These are phyloP conservation scores for Dactylellina leptospora DNA, from an alignment of 2,329 filamentous ascomycete species.

Conservation along the genomic window DNA sequence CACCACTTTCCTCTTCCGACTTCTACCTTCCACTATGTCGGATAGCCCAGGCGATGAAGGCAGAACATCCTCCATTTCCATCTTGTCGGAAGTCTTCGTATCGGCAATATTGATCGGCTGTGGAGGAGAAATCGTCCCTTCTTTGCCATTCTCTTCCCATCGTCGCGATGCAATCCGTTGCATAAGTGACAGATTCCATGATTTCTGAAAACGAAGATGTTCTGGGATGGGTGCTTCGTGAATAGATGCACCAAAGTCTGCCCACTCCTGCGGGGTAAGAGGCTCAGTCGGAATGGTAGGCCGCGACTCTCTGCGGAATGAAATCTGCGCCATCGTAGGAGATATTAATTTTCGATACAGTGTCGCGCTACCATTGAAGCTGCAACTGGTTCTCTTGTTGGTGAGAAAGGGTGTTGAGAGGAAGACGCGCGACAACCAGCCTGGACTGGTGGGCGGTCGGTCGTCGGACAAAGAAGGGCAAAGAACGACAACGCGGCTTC, in stretches of 20 bases:
- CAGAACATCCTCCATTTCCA: slow-evolving; percentile 1
- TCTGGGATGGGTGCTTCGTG: slow-evolving; percentile 15
- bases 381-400: no score
- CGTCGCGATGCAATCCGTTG: slow-evolving; percentile 4
- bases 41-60: neutral
- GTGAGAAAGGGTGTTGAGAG: no score
- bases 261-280: slow-evolving; percentile 40
- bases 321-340: neutral
- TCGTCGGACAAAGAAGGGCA: no score
- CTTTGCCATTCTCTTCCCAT: slow-evolving; percentile 18
- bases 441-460: no score
- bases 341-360: slow-evolving; percentile 3
- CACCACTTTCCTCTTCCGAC: slow-evolving; percentile 22
- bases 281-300: slow-evolving; percentile 20
- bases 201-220: slow-evolving; percentile 31
- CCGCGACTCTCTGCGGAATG: neutral
- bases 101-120: slow-evolving; percentile 1
- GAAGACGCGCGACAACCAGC: no score
- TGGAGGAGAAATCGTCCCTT: slow-evolving; percentile 10
- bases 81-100: neutral
- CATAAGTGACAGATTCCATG: slow-evolving; percentile 42
- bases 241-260: slow-evolving; percentile 15
- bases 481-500: no score
- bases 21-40: slow-evolving; percentile 12
- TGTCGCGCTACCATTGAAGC: neutral